Percentiles rank a stretch among this genome's conserved stretches.
These are phyloP conservation scores for Suhomyces yuchorum DNA, from an alignment of 1,139 yeast genomes.

Conservation along the genomic window DNA sequence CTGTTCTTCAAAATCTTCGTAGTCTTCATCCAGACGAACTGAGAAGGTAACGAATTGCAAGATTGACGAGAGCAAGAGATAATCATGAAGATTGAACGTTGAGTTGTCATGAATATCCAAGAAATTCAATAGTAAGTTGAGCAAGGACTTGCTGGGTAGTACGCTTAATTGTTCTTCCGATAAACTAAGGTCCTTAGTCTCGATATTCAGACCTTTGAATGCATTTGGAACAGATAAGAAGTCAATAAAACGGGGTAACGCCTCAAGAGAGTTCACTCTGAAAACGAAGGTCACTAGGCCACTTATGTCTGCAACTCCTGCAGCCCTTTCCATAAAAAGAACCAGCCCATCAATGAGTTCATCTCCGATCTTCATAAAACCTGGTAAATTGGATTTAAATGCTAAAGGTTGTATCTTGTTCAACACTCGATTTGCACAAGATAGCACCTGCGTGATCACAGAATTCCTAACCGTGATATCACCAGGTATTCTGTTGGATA, in stretches of 20 bases:
- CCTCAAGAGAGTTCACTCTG: conserved; percentile 23
- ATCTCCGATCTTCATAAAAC: neutral
- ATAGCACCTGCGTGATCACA: conserved; percentile 1
- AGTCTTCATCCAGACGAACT: conserved; percentile 16
- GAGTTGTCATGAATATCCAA: conserved; percentile 24
- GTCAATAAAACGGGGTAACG: conserved; percentile 20
- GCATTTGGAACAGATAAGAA: conserved; percentile 21
- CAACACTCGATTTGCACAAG: conserved; percentile 2
- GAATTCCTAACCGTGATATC: neutral
- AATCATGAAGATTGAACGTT: conserved; percentile 23
- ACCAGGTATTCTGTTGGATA: neutral
- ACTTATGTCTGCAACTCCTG: neutral
- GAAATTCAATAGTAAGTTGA: conserved; percentile 23
- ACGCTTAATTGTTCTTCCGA: neutral
- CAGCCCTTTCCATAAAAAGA: neutral
- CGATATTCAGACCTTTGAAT: conserved; percentile 3
- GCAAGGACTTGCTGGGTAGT: neutral
- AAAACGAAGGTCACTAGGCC: conserved; percentile 19
- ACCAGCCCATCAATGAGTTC: conserved; percentile 4
- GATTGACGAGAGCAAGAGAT: conserved; percentile 24
- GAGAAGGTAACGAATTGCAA: conserved; percentile 28
- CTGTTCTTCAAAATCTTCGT: conserved; percentile 19
- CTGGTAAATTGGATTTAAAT: neutral
- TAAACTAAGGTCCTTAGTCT: neutral
- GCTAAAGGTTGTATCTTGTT: neutral